A percentile compares a stretch with the other conserved stretches of the same genome.
Evolutionary conservation across 306 rosid genomes (phyloP).

Genomic region (Malus fusca): DNA sequence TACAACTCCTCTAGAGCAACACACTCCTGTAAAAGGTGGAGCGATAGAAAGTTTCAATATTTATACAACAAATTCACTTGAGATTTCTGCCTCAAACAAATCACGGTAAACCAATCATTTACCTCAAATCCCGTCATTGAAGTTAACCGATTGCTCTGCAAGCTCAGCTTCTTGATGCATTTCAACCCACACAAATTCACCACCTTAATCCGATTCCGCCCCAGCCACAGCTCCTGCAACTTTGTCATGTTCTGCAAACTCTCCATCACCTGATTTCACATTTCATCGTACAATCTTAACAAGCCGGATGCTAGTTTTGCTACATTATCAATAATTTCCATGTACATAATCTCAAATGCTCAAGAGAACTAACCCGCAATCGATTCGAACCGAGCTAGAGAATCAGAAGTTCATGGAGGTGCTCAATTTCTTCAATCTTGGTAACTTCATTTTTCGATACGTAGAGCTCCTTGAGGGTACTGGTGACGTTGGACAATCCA

Average conservation of each 20-base stretch:
- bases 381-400: slow-evolving; percentile 91
- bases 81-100: background rate
- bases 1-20: slow-evolving; percentile 81
- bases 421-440: slow-evolving; percentile 78
- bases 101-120: background rate
- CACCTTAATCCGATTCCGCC: slow-evolving; percentile 76
- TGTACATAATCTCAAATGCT: background rate
- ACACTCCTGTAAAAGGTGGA: slow-evolving; percentile 39
- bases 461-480: slow-evolving; percentile 70
- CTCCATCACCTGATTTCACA: slow-evolving; percentile 68
- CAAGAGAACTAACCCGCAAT: slow-evolving; percentile 56
- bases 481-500: slow-evolving; percentile 54
- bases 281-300: background rate
- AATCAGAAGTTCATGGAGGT: slow-evolving; percentile 57
- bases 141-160: slow-evolving; percentile 94
- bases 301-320: background rate
- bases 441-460: slow-evolving; percentile 79
- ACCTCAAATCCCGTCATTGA: slow-evolving; percentile 82
- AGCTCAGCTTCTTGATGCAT: slow-evolving; percentile 77
- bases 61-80: background rate
- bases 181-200: slow-evolving; percentile 74
- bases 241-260: slow-evolving; percentile 52
- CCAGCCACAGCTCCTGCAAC: slow-evolving; percentile 88
- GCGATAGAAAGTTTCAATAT: background rate
- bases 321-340: background rate